Evolutionary conservation across 371 early-diverging fungal genomes (phyloP).

Genomic region (Haplosporangium sp.): DNA sequence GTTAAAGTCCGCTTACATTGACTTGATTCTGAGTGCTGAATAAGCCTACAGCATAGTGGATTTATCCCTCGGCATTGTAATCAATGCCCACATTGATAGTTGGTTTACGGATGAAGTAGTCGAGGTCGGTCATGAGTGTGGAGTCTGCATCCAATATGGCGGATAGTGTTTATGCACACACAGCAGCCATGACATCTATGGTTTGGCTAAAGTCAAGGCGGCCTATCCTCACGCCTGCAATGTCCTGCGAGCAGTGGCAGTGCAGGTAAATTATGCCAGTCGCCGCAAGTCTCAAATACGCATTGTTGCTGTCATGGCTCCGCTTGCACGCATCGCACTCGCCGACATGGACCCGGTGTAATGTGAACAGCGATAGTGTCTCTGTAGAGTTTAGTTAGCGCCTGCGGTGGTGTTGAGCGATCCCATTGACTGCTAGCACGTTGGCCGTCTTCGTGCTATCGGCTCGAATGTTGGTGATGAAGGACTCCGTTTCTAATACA

Average conservation of each 20-base stretch:
- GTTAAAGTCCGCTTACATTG: neutral
- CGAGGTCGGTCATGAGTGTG: slow-evolving; percentile 11
- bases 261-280: too few relatives aligned
- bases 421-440: neutral
- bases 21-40: slow-evolving; percentile 14
- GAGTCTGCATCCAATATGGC: neutral
- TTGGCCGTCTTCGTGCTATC: neutral
- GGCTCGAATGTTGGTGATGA: neutral
- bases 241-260: too few relatives aligned
- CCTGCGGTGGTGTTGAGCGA: too few relatives aligned
- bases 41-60: slow-evolving; percentile 14
- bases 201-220: too few relatives aligned
- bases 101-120: slow-evolving; percentile 23
- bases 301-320: neutral
- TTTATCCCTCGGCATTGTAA: slow-evolving; percentile 6
- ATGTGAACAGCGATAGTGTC: too few relatives aligned
- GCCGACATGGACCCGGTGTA: too few relatives aligned
- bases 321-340: neutral
- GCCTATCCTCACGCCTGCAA: too few relatives aligned
- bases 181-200: neutral
- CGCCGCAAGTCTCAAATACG: neutral
- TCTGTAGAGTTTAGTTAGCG: too few relatives aligned
- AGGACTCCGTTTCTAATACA: neutral
- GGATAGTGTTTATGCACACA: slow-evolving; percentile 10
- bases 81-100: slow-evolving; percentile 24